These are phyloP conservation scores for Sugiyamaella paludigena DNA, from an alignment of 1,139 yeast genomes.

Conservation along the genomic window DNA sequence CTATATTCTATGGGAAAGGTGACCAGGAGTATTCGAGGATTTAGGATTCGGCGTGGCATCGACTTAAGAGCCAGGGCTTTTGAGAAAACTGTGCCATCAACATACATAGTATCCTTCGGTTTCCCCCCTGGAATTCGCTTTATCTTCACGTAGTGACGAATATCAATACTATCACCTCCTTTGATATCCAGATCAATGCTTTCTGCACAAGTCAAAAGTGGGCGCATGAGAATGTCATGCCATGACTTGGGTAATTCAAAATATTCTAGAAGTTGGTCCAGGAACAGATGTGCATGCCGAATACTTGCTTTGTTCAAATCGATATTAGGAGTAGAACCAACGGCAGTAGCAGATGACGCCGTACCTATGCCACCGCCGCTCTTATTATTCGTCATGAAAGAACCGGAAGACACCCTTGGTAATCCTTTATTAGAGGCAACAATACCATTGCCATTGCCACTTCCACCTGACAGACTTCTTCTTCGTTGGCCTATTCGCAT, in stretches of 20 bases:
- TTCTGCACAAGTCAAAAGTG: conserved; percentile 46
- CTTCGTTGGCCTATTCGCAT: conserved; percentile 31
- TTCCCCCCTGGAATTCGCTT: conserved; percentile 79
- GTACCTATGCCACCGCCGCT: too few relatives aligned
- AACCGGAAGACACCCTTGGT: conserved; percentile 7
- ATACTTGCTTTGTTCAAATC: conserved; percentile 44
- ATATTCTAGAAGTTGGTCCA: conserved; percentile 61
- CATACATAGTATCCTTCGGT: conserved; percentile 53
- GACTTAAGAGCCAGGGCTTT: conserved; percentile 76
- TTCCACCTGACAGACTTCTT: conserved; percentile 20
- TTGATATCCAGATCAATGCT: conserved; percentile 54
- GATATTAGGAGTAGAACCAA: conserved; percentile 16
- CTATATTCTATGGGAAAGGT: conserved; percentile 89
- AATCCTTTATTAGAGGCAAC: conserved; percentile 8
- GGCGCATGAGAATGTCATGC: conserved; percentile 48
- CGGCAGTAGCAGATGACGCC: neutral
- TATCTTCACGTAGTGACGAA: conserved; percentile 81
- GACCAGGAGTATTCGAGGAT: conserved; percentile 76
- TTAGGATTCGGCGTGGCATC: conserved; percentile 63
- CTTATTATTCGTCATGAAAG: neutral
- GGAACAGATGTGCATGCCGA: conserved; percentile 44
- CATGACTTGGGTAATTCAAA: conserved; percentile 54
- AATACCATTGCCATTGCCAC: neutral
- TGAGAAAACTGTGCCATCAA: conserved; percentile 84
- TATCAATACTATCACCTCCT: conserved; percentile 74